These are phyloP conservation scores for Rhinocladiella similis DNA, from an alignment of 2,329 filamentous ascomycete species.

Conservation along the genomic window DNA sequence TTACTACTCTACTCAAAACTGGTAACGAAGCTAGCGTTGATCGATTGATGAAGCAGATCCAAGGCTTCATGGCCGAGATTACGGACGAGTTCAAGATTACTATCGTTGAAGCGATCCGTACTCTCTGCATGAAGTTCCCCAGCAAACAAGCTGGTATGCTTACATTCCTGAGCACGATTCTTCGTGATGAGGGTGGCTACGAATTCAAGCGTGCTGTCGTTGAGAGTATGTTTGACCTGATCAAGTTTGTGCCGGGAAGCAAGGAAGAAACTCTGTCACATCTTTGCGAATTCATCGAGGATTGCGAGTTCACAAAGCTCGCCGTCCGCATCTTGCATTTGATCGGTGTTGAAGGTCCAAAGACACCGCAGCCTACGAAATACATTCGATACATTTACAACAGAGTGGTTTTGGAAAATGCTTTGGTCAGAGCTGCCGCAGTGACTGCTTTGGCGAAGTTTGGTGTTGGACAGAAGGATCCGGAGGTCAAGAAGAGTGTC, in stretches of 20 bases:
- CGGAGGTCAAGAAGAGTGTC: constrained; percentile 95
- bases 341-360: constrained; percentile 89
- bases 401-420: constrained; percentile 93
- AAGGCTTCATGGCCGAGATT: constrained; percentile 97
- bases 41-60: constrained; percentile 97
- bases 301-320: constrained; percentile 98
- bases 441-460: constrained; percentile 97
- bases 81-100: constrained; percentile 99
- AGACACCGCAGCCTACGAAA: constrained; percentile 93
- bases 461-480: constrained; percentile 92
- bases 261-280: constrained; percentile 83
- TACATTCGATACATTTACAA: constrained; percentile 99
- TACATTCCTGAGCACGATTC: constrained; percentile 91
- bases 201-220: constrained; percentile 98
- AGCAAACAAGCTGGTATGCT: constrained; percentile 98
- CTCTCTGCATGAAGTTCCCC: constrained; percentile 94
- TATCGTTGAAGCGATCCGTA: constrained; percentile 97
- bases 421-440: constrained; percentile 89
- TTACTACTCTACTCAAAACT: constrained; percentile 96
- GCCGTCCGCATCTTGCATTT: constrained; percentile 93
- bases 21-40: constrained; percentile 97
- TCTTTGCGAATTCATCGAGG: constrained; percentile 98
- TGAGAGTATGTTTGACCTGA: constrained; percentile 98
- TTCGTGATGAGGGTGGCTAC: constrained; percentile 94
- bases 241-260: constrained; percentile 95